These are phyloP conservation scores for Botrytis hyacinthi DNA, from an alignment of 2,329 filamentous ascomycete species.

Conservation along the genomic window DNA sequence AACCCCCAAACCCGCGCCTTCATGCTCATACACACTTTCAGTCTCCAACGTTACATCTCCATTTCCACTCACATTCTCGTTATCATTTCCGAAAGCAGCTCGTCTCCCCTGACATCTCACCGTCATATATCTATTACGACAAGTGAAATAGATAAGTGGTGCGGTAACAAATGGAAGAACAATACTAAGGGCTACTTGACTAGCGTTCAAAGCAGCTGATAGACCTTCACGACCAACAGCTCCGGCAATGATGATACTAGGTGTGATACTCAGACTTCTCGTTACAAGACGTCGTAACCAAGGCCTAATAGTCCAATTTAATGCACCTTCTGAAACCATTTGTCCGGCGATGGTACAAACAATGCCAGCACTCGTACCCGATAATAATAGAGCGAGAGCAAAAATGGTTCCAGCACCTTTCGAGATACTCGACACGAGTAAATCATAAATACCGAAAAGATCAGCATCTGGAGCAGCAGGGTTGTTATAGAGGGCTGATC, in stretches of 20 bases:
- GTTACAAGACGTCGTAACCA: constrained; percentile 80
- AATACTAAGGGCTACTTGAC: constrained; percentile 74
- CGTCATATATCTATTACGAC: constrained; percentile 75
- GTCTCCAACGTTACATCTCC: constrained; percentile 5
- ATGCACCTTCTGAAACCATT: constrained; percentile 81
- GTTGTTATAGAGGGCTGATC: constrained; percentile 68
- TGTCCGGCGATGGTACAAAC: constrained; percentile 88
- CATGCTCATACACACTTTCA: not conserved
- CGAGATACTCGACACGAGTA: constrained; percentile 66
- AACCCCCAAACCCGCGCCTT: constrained; percentile 26
- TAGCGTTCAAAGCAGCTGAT: constrained; percentile 68
- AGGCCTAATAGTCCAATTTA: constrained; percentile 70
- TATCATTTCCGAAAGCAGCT: not conserved
- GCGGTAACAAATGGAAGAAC: constrained; percentile 81
- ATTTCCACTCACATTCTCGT: constrained; percentile 6
- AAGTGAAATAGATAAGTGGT: constrained; percentile 83
- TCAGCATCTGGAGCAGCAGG: constrained; percentile 62
- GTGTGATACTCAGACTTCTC: constrained; percentile 75
- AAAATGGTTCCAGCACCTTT: constrained; percentile 81
- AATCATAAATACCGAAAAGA: constrained; percentile 77
- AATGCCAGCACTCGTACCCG: constrained; percentile 77
- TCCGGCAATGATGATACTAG: constrained; percentile 78
- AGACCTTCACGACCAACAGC: constrained; percentile 72
- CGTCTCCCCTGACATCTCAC: constrained; percentile 22
- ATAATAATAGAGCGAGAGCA: constrained; percentile 75